These are phyloP conservation scores for Corynascus novoguineensis DNA, from an alignment of 495 filamentous ascomycete species.

Conservation along the genomic window DNA sequence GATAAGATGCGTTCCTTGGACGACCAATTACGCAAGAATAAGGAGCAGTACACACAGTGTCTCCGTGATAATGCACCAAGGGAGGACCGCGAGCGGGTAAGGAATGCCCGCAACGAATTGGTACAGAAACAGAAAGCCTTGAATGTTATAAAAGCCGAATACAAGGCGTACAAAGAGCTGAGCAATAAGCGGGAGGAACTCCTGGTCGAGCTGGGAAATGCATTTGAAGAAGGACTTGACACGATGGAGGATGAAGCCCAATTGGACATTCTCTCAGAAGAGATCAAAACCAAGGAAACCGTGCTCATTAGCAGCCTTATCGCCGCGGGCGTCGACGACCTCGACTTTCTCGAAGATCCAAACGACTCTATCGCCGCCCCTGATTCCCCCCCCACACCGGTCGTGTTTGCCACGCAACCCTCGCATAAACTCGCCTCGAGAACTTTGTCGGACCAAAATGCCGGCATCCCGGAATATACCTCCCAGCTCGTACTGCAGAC, in stretches of 20 bases:
- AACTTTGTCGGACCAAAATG: slow-evolving; percentile 22
- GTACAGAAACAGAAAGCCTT: slow-evolving; percentile 31
- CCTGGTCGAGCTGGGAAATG: slow-evolving; percentile 31
- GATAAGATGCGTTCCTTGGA: slow-evolving; percentile 24
- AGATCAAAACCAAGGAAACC: slow-evolving; percentile 28
- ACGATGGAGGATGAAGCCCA: slow-evolving; percentile 35
- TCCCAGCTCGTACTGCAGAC: slow-evolving; percentile 48
- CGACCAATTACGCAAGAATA: slow-evolving; percentile 29
- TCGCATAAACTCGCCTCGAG: neutral
- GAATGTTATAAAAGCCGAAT: slow-evolving; percentile 25
- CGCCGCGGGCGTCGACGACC: slow-evolving; percentile 36
- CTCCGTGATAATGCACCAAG: slow-evolving; percentile 28
- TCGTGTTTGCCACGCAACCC: slow-evolving; percentile 25
- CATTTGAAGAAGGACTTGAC: slow-evolving; percentile 36
- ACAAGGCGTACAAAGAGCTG: slow-evolving; percentile 28
- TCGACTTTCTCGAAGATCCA: slow-evolving; percentile 27
- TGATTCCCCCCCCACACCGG: slow-evolving; percentile 16
- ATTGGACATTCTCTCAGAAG: slow-evolving; percentile 31
- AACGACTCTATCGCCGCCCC: slow-evolving; percentile 21
- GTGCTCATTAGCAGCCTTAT: slow-evolving; percentile 26
- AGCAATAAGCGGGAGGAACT: slow-evolving; percentile 30
- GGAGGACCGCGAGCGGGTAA: slow-evolving; percentile 32
- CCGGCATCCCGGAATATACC: slow-evolving; percentile 30
- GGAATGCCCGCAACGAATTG: slow-evolving; percentile 31
- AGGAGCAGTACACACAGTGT: slow-evolving; percentile 29